Conservation (phyloP, 345 rosid genomes). For the Luvunga scandens region DNA sequence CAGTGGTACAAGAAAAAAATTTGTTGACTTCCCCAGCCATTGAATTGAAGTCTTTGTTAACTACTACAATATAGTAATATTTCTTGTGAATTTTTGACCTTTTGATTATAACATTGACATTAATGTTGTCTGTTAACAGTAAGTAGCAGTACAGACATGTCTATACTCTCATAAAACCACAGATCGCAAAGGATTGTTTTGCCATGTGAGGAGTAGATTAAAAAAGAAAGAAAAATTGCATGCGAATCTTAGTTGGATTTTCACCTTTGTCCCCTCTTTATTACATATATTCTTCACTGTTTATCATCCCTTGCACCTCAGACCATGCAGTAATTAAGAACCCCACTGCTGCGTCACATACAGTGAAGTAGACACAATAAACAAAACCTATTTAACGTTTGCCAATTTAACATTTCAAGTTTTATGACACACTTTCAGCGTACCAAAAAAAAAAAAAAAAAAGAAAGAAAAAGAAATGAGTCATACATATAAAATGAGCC, state of each 20-base stretch:
- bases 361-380: background rate
- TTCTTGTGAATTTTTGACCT: background rate
- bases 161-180: slow-evolving; percentile 26
- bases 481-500: background rate
- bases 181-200: slow-evolving; percentile 19
- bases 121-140: slow-evolving; percentile 27
- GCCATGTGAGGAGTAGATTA: slow-evolving; percentile 43
- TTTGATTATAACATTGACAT: background rate
- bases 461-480: background rate
- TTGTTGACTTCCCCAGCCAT: slow-evolving; percentile 14
- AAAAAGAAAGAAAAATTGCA: slow-evolving; percentile 26
- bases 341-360: slow-evolving; percentile 17
- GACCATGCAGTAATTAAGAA: background rate
- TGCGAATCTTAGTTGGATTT: slow-evolving; percentile 20
- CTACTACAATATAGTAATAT: background rate
- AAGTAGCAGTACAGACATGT: slow-evolving; percentile 10
- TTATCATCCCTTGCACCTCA: background rate
- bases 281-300: background rate
- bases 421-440: too few species aligned
- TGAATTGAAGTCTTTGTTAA: background rate
- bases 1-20: background rate
- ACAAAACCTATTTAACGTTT: background rate
- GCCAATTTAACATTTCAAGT: too few species aligned
- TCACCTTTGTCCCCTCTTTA: slow-evolving; percentile 7
- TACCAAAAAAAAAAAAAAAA: background rate